Evolutionary conservation across 2,329 filamentous ascomycete genomes (phyloP), one percentile per base, ranked within the genome.

Genomic region (Neofusicoccum laricinum): DNA sequence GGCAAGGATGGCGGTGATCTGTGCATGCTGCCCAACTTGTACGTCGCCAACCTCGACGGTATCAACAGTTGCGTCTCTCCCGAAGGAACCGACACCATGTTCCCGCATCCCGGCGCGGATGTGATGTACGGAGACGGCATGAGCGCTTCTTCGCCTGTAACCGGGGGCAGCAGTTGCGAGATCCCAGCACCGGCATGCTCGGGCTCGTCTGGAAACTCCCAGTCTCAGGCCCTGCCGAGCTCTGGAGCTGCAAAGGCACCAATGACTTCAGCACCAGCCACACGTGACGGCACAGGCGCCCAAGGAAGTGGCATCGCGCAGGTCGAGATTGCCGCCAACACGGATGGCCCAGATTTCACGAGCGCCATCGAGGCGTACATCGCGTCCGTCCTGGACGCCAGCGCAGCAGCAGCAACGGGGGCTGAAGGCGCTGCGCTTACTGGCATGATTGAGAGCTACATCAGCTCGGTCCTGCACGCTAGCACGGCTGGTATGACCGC

Each of bases 41-140:
- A 76, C 68, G 77, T 78, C 49, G 80, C 79, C 0, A 81, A 82
- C 65, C 67, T 82, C 2, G 69, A 69, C 7, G 72, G 73, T 10
- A 68, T 80, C 64, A 81, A 80, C 64, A 70, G 71, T 46, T 82
- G 80, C 66, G 70, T 66, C 32, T 79, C 76, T 0, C 67, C 68
- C 14, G 79, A 80, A 63, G 75, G 72, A 2, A 67, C 69, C 1
- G 75, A 79, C 58, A 71, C 74, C 8, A 70, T 80, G 3, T 82
- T 79, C 66, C 77, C 78, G 2, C 65, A 76, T 46, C 79, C 79
- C 15, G 80, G 80, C 0, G 66, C 68, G 1, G 74, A 77, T 50
- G 77, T 82, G 2, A 65, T 70, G 4, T 82, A 78, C 63, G 77
- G 71, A 4, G 72, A 72, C 51, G 73, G 72, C 3, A 68, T 75